Conservation (phyloP, 140 eudicot genomes). For the Flaveria floridana region DNA sequence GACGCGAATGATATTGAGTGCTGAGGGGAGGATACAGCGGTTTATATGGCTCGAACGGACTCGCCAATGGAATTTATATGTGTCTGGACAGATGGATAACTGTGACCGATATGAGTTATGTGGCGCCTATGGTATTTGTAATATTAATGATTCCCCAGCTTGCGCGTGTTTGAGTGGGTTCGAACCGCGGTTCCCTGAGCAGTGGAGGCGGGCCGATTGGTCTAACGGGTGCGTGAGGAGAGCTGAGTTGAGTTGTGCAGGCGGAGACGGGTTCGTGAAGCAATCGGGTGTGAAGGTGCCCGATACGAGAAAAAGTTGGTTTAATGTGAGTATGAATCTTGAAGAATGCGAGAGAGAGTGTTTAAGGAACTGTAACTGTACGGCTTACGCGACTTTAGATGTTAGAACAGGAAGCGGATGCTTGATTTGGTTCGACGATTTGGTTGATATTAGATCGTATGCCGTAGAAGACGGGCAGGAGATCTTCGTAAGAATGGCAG, state of each 20-base stretch:
- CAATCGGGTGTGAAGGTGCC: slow-evolving; percentile 47
- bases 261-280: slow-evolving; percentile 45
- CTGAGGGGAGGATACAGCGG: slow-evolving; percentile 31
- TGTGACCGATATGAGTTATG: slow-evolving; percentile 49
- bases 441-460: slow-evolving; percentile 42
- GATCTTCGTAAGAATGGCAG: slow-evolving; percentile 42
- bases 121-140: slow-evolving; percentile 46
- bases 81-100: slow-evolving; percentile 38
- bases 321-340: slow-evolving; percentile 43
- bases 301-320: slow-evolving; percentile 39
- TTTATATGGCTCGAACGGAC: slow-evolving; percentile 32
- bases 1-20: slow-evolving; percentile 34
- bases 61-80: slow-evolving; percentile 29
- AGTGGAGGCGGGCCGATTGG: slow-evolving; percentile 49
- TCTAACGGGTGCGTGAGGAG: slow-evolving; percentile 47
- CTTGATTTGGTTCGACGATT: slow-evolving; percentile 44
- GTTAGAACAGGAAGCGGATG: slow-evolving; percentile 43
- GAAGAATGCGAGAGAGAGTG: slow-evolving; percentile 42
- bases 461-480: slow-evolving; percentile 43
- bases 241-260: slow-evolving; percentile 32
- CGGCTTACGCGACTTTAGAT: slow-evolving; percentile 47
- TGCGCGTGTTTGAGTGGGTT: slow-evolving; percentile 50
- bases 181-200: slow-evolving; percentile 30
- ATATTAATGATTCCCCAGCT: slow-evolving; percentile 36
- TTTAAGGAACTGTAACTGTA: slow-evolving; percentile 48